Conservation (phyloP, 1,139 yeast species). For the Hyphopichia fennica region DNA sequence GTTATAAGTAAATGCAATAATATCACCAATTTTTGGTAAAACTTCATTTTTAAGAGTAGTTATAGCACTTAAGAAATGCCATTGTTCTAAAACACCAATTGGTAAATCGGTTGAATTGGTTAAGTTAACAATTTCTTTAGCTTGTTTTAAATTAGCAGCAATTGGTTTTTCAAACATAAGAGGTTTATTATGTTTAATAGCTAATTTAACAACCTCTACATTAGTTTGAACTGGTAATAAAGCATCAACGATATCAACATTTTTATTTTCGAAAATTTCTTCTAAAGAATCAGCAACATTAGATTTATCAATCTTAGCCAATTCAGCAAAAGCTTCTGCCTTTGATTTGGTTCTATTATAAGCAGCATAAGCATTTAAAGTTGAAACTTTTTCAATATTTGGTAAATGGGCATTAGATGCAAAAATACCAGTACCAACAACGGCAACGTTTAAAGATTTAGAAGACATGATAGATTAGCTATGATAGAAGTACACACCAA, state of each 20-base stretch:
- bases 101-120: conserved; percentile 62
- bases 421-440: conserved; percentile 90
- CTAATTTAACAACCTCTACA: conserved; percentile 62
- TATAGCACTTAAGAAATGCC: conserved; percentile 68
- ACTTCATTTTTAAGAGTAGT: conserved; percentile 49
- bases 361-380: conserved; percentile 50
- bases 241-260: conserved; percentile 77
- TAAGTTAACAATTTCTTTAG: conserved; percentile 70
- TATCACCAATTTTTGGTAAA: conserved; percentile 70
- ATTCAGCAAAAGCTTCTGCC: conserved; percentile 76
- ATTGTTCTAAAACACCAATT: conserved; percentile 78
- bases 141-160: conserved; percentile 81
- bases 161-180: conserved; percentile 85
- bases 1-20: conserved; percentile 73
- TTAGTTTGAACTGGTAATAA: conserved; percentile 84
- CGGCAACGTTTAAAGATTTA: conserved; percentile 55
- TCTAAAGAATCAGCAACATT: conserved; percentile 69
- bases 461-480: background rate
- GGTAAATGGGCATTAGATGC: conserved; percentile 86
- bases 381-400: conserved; percentile 48
- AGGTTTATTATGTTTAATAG: conserved; percentile 72
- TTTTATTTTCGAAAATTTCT: conserved; percentile 58
- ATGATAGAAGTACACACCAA: background rate
- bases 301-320: conserved; percentile 49
- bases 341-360: conserved; percentile 81